Conservation (phyloP, 306 rosid species). For the Dalbergia cochinchinensis region DNA sequence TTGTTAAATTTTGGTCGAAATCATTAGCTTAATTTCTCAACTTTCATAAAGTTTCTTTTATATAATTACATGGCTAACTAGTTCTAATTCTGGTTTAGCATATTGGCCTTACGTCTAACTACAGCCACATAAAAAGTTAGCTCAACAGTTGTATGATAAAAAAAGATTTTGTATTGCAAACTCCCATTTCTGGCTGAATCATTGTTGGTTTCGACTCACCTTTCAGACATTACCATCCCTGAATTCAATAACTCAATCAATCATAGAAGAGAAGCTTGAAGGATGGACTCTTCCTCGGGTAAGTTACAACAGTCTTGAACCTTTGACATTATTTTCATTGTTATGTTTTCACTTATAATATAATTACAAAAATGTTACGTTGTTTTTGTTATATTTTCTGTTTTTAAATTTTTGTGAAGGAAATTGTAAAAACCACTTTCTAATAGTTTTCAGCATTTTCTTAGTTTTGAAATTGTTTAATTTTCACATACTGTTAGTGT, state of each 20-base stretch:
- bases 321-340: not conserved
- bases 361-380: no score
- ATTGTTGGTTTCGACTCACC: conserved; percentile 2
- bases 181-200: not conserved
- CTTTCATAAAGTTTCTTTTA: not conserved
- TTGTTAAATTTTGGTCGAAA: no score
- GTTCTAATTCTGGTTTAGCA: conserved; percentile 4
- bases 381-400: no score
- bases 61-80: not conserved
- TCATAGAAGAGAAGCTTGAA: conserved; percentile 67
- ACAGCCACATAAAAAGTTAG: not conserved
- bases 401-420: no score
- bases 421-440: no score
- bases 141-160: conserved; percentile 18
- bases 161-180: not conserved
- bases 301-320: conserved; percentile 18
- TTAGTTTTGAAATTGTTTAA: no score
- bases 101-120: not conserved
- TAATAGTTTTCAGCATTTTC: no score
- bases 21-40: no score
- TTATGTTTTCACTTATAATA: no score
- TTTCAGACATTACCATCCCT: conserved; percentile 68
- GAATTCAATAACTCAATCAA: conserved; percentile 57
- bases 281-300: conserved; percentile 66
- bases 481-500: no score